Evolutionary conservation across 2,329 filamentous ascomycete species (phyloP).

Genomic region (Rosellinia necatrix): DNA sequence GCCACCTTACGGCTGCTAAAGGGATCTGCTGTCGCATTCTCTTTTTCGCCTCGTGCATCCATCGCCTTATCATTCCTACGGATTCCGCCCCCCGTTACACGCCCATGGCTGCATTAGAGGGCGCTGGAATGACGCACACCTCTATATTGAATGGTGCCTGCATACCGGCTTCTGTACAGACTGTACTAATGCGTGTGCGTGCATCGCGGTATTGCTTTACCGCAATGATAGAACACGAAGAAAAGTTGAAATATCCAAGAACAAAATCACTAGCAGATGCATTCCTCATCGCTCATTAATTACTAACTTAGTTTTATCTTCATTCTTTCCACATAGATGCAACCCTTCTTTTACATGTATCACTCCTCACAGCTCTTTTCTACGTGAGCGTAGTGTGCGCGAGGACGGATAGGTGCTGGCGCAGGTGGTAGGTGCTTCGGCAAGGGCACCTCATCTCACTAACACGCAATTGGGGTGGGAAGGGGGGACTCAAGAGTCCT

Average conservation of each 20-base stretch:
- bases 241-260: not conserved
- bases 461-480: constrained; percentile 7
- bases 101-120: not conserved
- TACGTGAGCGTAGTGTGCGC: not conserved
- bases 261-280: not conserved
- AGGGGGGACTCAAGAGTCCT: not conserved
- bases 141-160: not conserved
- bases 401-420: not conserved
- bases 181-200: too few relatives aligned
- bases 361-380: not conserved
- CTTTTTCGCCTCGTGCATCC: not conserved
- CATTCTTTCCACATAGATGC: not conserved
- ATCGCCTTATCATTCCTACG: not conserved
- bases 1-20: not conserved
- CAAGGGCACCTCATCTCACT: not conserved
- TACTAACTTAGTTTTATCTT: too few relatives aligned
- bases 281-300: not conserved
- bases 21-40: not conserved
- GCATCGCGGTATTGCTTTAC: too few relatives aligned
- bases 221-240: not conserved
- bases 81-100: not conserved
- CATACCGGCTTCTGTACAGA: not conserved
- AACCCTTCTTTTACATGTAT: not conserved
- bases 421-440: not conserved
- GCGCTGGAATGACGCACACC: not conserved